Percentiles rank a stretch among this genome's conserved stretches.
phyloP scores from a whole-genome alignment of 2,329 filamentous ascomycete genomes.

The Pseudogymnoascus sp. region DNA sequence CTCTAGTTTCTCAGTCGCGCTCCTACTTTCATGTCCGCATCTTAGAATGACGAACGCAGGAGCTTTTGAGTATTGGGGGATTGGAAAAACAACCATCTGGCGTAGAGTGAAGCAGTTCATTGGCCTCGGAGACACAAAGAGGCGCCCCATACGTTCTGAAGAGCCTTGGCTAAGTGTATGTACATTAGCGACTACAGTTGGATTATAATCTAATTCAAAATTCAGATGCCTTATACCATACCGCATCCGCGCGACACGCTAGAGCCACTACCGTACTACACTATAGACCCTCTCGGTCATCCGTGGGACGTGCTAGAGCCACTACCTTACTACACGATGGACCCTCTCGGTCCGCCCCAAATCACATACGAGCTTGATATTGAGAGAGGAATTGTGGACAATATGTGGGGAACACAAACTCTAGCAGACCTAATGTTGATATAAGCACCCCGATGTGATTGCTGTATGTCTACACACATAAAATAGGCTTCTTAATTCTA shows the following conservation, averaged over 20 bases:
- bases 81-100: background rate
- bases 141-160: background rate
- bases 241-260: no score
- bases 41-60: background rate
- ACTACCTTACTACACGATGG: no score
- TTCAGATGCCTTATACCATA: background rate
- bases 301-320: background rate
- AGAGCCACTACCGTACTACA: no score
- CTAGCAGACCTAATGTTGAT: background rate
- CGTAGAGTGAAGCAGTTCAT: background rate
- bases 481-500: background rate
- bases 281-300: background rate
- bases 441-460: background rate
- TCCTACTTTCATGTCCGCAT: no score
- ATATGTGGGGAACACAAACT: background rate
- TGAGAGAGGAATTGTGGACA: background rate
- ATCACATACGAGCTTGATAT: background rate
- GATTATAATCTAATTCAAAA: background rate
- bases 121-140: background rate
- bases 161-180: background rate
- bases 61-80: background rate
- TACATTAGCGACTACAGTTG: background rate
- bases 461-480: background rate
- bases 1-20: no score
- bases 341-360: background rate